A percentile compares a stretch with the other conserved stretches of the same genome.
These are phyloP conservation scores for Claviceps cyperi DNA, from an alignment of 2,329 filamentous ascomycete species.

Conservation along the genomic window DNA sequence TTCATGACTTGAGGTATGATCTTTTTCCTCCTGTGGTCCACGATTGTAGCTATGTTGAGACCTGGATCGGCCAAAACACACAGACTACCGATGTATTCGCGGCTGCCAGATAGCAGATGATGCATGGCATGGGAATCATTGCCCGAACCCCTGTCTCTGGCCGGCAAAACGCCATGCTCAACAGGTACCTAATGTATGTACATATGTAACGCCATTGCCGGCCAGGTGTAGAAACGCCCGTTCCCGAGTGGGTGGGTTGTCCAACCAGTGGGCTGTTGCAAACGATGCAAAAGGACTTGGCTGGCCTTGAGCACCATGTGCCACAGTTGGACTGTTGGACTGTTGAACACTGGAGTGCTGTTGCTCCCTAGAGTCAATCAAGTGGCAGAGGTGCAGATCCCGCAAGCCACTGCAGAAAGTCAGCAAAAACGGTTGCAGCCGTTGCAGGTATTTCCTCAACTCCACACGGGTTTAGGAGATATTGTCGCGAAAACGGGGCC, in stretches of 20 bases:
- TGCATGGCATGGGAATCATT: neutral
- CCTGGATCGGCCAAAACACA: neutral
- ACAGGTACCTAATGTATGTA: neutral
- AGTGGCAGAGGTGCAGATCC: too few species aligned
- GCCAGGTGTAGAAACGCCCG: constrained; percentile 1
- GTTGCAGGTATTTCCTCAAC: neutral
- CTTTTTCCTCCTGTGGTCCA: too few species aligned
- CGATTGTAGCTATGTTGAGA: neutral
- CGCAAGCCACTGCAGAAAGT: neutral
- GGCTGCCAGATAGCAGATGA: neutral
- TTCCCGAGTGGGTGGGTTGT: constrained; percentile 4
- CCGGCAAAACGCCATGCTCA: neutral
- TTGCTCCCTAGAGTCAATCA: too few species aligned
- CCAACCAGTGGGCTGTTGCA: constrained; percentile 11
- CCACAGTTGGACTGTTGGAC: constrained; percentile 1
- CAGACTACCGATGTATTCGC: neutral
- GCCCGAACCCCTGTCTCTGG: neutral
- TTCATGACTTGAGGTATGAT: neutral
- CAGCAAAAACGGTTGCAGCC: neutral
- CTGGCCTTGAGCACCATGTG: constrained; percentile 4
- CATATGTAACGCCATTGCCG: too few species aligned
- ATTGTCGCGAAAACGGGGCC: neutral
- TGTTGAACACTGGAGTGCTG: too few species aligned
- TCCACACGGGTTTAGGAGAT: neutral
- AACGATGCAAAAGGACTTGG: constrained; percentile 11